Base-by-base conservation (phyloP, 108 stramenopile genomes). In the Cyclotella distinguenda region DNA sequence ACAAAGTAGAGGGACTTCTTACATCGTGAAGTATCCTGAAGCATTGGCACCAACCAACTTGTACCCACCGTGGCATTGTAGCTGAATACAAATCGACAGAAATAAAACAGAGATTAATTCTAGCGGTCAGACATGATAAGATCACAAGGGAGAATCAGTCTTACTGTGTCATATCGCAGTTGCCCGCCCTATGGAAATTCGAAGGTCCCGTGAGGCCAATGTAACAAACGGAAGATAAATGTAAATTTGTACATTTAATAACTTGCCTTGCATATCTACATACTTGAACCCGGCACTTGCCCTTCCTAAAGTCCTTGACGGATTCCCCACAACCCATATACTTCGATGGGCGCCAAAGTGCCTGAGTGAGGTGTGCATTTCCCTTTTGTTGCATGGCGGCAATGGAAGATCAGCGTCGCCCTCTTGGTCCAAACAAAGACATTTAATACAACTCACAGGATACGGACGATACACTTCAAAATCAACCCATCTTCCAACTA, bases 311-410 rank as follows among this genome's bases (percentile, higher is more conserved):
- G 6, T 51, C 49, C 38, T 69, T 59, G 6, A 31, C 57, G 4
- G 68, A 51, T 33, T 69, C 68, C 21, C 68, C 68, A 31, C 68
- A 69, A 11, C 68, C 68, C 58, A 69, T 25, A 42, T 69, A 69
- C 35, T 69, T 60, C 15, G 49, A 40, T 23, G 57, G 22, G 6
- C 68, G 36, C 68, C 68, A 69, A 4, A 30, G 11, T 13, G 10
- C n/a, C 8, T 27, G 22, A 23, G 11, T 32, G 6, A 16, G 30
- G 45, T 0, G 16, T 19, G 60, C 60, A 61, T 61, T 61, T 4
- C 30, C 38, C 38, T 38, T 10, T 38, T 10, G 8, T 10, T 12
- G 38, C 12, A 38, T 8, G 8, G 12, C 38, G 12, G 12, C 38
- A 10, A 10, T 12, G 12, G 38, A 38, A 38, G 12, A 8, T 38